Conservation (phyloP, 306 rosid genomes). For the Vigna unguiculata region DNA sequence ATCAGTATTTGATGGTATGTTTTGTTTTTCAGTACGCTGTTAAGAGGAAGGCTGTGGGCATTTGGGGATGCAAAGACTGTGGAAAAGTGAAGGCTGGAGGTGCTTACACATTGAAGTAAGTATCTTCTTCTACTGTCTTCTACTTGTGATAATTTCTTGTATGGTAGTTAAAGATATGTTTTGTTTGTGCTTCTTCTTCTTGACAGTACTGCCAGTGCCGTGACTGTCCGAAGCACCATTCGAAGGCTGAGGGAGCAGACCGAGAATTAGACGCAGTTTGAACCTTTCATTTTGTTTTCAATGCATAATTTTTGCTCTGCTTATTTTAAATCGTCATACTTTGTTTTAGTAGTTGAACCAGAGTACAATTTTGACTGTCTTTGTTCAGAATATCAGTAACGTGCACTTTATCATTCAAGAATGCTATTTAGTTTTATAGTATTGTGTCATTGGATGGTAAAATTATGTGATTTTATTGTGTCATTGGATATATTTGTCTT, state of each 20-base stretch:
- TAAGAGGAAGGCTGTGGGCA: conserved; percentile 83
- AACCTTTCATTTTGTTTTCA: conserved; percentile 8
- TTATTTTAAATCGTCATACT: not conserved
- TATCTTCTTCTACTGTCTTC: not conserved
- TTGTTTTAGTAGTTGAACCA: not conserved
- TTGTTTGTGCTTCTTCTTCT: conserved; percentile 13
- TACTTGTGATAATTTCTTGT: not conserved
- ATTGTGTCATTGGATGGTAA: no score
- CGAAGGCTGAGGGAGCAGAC: conserved; percentile 92
- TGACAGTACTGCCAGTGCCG: conserved; percentile 81
- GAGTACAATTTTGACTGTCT: not conserved
- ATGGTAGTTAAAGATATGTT: not conserved
- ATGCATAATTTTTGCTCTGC: not conserved
- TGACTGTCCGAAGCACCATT: conserved; percentile 75
- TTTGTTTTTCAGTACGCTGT: conserved; percentile 63
- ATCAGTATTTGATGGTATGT: not conserved
- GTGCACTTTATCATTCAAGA: not conserved
- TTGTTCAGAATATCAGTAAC: conserved; percentile 9
- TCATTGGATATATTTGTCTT: no score
- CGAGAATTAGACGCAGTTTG: conserved; percentile 47
- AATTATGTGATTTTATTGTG: no score
- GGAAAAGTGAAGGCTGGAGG: conserved; percentile 91
- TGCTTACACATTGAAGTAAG: conserved; percentile 84
- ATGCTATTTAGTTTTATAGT: not conserved
- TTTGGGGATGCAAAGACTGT: conserved; percentile 92